These are phyloP conservation scores for Pholiota microspora DNA, from an alignment of 768 basidiomycete species.

Conservation along the genomic window DNA sequence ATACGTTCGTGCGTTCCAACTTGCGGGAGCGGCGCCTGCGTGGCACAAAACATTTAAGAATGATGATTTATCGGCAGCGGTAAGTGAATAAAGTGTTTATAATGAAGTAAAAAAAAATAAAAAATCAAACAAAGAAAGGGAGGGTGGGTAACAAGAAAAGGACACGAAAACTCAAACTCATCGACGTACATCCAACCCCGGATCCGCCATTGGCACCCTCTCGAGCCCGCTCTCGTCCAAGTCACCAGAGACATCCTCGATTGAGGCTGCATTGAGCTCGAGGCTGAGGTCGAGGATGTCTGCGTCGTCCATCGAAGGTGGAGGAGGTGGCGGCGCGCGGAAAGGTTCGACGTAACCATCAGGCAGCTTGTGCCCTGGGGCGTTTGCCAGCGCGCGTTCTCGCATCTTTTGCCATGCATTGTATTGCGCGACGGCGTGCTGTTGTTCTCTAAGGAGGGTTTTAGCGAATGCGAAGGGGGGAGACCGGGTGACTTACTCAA, in stretches of 20 bases:
- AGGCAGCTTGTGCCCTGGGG: conserved; percentile 67
- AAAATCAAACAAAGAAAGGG: background rate
- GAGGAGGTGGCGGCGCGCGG: conserved; percentile 75
- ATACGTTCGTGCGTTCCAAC: conserved; percentile 57
- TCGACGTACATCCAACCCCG: conserved; percentile 75
- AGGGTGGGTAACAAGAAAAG: background rate
- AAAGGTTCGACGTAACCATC: conserved; percentile 65
- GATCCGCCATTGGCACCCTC: conserved; percentile 89
- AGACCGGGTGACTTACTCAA: conserved; percentile 57
- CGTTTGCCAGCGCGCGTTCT: conserved; percentile 71
- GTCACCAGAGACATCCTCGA: conserved; percentile 70
- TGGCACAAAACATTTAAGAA: background rate
- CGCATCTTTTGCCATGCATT: conserved; percentile 89
- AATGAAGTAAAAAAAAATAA: conserved; percentile 13
- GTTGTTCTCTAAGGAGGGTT: conserved; percentile 84
- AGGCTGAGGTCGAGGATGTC: conserved; percentile 89
- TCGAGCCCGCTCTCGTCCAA: conserved; percentile 83
- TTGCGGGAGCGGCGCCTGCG: conserved; percentile 66
- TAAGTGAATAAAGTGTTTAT: conserved; percentile 8
- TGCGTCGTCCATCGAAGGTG: conserved; percentile 73
- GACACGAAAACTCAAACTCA: conserved; percentile 13
- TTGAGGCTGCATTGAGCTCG: conserved; percentile 81
- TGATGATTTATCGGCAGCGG: background rate
- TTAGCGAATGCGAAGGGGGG: too few relatives aligned
- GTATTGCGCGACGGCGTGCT: conserved; percentile 80